Base-by-base conservation (phyloP, 768 basidiomycete species). In the Tulasnella sp. region DNA sequence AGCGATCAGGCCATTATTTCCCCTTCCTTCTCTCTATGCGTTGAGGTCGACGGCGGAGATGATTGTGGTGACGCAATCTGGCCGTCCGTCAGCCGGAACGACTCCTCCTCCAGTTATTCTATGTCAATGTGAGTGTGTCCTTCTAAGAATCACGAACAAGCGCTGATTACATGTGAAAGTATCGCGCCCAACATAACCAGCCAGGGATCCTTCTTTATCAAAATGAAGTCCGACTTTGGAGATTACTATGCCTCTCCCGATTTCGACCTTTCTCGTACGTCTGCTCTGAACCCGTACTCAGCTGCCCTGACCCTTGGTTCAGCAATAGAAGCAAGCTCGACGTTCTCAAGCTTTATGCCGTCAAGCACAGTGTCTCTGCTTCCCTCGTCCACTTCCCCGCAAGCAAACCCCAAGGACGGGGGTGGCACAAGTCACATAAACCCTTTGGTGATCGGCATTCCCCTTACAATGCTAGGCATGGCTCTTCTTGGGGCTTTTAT, bases 181-280 rank as follows among this genome's bases (percentile, higher is more conserved):
- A 56, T 79, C 34, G 71, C 56, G 18, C 78, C 78, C 27, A 79
- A 74, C 40, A 79, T 79, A 8, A 79, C 71, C 38, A 31, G 21
- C 24, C 71, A 79, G 36, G 78, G 27, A 4, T 79, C 78, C 71
- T 79, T 79, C 34, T 79, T 73, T 39, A 72, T 79, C 31, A 79
- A 79, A 68, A 79, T 79, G 78, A 71, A 79, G 46, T 79, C 78
- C 16, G 71, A 73, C 36, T 27, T 38, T 34, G 78, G 78, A 73
- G 78, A 79, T 46, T 73, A 42, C 19, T 79, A 72, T n/a, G 16
- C 62, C 39, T 79, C 78, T 8, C 68, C 78, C n/a, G 78, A 46
- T 14, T 79, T 79, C 46, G 78, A 71, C n/a, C 78, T 79, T 4
- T 31, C 71, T 27, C 78, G 78, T 79, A 12, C 27, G 78, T 74